Evolutionary conservation across 106 monocot species (phyloP).

Genomic region (Xerophyta viscosa): DNA sequence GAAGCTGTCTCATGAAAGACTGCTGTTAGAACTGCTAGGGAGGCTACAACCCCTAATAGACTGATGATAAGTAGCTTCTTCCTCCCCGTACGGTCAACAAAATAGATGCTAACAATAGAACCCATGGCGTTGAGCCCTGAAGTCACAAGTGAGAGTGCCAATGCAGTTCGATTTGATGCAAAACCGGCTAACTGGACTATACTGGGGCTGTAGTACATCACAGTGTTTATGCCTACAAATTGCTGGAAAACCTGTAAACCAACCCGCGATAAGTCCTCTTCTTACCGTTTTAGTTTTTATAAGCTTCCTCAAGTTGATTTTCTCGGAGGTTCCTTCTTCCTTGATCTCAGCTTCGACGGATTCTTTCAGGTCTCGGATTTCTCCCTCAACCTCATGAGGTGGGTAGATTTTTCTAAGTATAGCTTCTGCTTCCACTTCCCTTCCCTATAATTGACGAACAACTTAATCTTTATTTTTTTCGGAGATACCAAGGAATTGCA

Average conservation of each 20-base stretch:
- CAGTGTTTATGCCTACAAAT: slow-evolving; percentile 87
- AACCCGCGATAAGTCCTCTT: slow-evolving; percentile 69
- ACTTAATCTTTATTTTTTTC: too few relatives aligned
- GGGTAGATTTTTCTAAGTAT: slow-evolving; percentile 65
- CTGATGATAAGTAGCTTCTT: slow-evolving; percentile 59
- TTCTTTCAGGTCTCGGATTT: slow-evolving; percentile 50
- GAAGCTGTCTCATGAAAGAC: slow-evolving; percentile 49
- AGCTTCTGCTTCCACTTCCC: slow-evolving; percentile 47
- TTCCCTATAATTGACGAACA: slow-evolving; percentile 23
- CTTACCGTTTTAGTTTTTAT: slow-evolving; percentile 51
- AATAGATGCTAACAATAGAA: slow-evolving; percentile 72
- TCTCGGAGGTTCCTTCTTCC: slow-evolving; percentile 42
- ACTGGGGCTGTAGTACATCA: slow-evolving; percentile 86
- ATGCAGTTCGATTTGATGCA: slow-evolving; percentile 70
- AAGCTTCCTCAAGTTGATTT: slow-evolving; percentile 45
- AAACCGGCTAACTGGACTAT: slow-evolving; percentile 82
- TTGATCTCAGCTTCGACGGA: slow-evolving; percentile 50
- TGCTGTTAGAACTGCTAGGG: slow-evolving; percentile 46
- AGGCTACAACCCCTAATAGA: slow-evolving; percentile 43
- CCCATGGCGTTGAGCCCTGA: slow-evolving; percentile 72
- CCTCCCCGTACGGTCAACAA: slow-evolving; percentile 67
- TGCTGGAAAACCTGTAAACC: slow-evolving; percentile 83
- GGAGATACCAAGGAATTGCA: too few relatives aligned
- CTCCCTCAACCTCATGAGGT: slow-evolving; percentile 42
- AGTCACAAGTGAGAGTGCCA: slow-evolving; percentile 73